Evolutionary conservation across 2,329 filamentous ascomycete genomes (phyloP).

Genomic region (Alternaria viburni): DNA sequence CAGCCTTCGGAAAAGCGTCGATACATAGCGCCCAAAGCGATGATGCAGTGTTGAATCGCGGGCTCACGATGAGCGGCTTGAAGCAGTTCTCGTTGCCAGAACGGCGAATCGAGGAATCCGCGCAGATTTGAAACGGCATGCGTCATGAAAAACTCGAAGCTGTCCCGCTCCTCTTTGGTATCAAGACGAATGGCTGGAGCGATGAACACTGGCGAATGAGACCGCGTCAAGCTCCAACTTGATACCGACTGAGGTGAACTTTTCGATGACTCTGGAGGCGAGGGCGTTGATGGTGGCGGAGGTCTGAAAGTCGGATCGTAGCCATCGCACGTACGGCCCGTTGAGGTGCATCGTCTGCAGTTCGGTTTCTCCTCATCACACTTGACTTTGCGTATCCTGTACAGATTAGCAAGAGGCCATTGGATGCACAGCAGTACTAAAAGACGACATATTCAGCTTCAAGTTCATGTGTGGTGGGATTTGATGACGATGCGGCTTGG

Average conservation of each 20-base stretch:
- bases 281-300: not conserved
- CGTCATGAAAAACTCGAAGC: conserved; percentile 40
- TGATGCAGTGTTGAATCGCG: conserved; percentile 38
- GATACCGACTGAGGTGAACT: not conserved
- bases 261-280: not conserved
- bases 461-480: not conserved
- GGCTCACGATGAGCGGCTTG: conserved; percentile 41
- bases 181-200: conserved; percentile 26
- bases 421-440: not conserved
- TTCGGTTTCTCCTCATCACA: conserved; percentile 43
- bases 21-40: conserved; percentile 43
- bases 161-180: conserved; percentile 31
- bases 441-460: not conserved
- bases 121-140: conserved; percentile 33
- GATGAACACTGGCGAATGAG: conserved; percentile 14
- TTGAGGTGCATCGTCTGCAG: conserved; percentile 40
- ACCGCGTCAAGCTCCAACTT: conserved; percentile 4
- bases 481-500: not conserved
- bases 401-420: conserved; percentile 1
- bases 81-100: conserved; percentile 41
- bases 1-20: conserved; percentile 34
- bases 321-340: conserved; percentile 43
- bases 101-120: conserved; percentile 37
- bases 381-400: conserved; percentile 42
- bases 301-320: conserved; percentile 25